These are phyloP conservation scores for Phytophthora sansomeana DNA, from an alignment of 352 stramenopile genomes.

Conservation along the genomic window DNA sequence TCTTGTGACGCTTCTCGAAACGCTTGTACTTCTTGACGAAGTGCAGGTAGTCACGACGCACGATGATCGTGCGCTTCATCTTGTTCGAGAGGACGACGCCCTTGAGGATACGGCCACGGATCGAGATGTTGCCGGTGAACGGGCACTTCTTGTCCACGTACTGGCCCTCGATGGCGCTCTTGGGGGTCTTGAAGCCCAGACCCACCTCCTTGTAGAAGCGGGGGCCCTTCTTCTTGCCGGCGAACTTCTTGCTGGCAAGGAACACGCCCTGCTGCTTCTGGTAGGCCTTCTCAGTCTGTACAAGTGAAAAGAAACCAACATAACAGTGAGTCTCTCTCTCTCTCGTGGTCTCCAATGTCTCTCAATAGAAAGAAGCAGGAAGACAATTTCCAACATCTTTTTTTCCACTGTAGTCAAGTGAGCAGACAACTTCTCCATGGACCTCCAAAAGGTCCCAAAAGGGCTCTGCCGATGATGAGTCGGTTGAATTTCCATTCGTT, in stretches of 20 bases:
- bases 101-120: constrained; percentile 98
- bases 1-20: constrained; percentile 99
- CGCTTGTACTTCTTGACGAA: constrained; percentile 99
- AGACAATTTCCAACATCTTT: constrained; percentile 6
- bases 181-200: constrained; percentile 99
- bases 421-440: constrained; percentile 30
- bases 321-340: constrained; percentile 9
- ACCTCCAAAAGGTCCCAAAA: constrained; percentile 20
- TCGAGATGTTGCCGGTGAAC: constrained; percentile 99
- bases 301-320: constrained; percentile 9
- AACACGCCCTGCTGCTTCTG: constrained; percentile 99
- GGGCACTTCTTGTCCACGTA: constrained; percentile 99
- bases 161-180: constrained; percentile 93
- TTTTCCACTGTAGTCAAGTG: constrained; percentile 19
- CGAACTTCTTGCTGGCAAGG: constrained; percentile 96
- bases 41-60: constrained; percentile 99
- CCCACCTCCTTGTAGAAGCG: constrained; percentile 98
- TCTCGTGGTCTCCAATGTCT: background rate
- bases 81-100: constrained; percentile 99
- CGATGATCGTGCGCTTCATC: constrained; percentile 99
- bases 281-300: constrained; percentile 98
- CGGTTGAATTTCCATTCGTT: constrained; percentile 35
- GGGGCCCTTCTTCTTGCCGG: constrained; percentile 94
- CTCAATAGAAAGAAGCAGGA: constrained; percentile 5
- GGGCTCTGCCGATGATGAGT: constrained; percentile 54